Percentiles rank a stretch among this genome's conserved stretches.
Evolutionary conservation across 176 grass and related monocot genomes (phyloP).

Genomic region (Zea luxurians): DNA sequence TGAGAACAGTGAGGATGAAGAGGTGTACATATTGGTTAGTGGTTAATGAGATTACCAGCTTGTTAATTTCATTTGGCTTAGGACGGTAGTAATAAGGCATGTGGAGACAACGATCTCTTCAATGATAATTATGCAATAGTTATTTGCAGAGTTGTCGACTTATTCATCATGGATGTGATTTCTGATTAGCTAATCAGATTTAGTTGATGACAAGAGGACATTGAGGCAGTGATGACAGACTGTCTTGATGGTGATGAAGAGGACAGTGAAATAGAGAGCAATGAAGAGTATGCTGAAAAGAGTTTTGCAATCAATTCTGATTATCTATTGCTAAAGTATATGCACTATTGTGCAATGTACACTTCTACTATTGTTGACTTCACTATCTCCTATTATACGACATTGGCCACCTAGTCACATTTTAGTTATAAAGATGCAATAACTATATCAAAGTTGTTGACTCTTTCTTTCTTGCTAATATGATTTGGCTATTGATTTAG

Average conservation of each 20-base stretch:
- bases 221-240: neutral
- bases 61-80: slow-evolving; percentile 8
- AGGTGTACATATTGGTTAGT: neutral
- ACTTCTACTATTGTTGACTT: neutral
- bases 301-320: neutral
- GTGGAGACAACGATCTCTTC: neutral
- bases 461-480: neutral
- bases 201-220: slow-evolving; percentile 17
- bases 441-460: neutral
- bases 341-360: neutral
- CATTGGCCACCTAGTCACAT: neutral
- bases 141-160: neutral
- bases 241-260: neutral
- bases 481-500: slow-evolving; percentile 15
- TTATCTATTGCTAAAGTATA: neutral
- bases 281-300: neutral
- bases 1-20: neutral
- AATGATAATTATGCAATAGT: neutral
- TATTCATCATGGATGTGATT: neutral
- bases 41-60: neutral
- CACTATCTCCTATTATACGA: neutral
- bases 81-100: neutral
- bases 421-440: neutral
- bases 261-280: neutral
- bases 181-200: neutral